Evolutionary conservation across 2,329 filamentous ascomycete species (phyloP), one percentile per base, ranked within the genome.

Genomic region (Colletotrichum sp.): DNA sequence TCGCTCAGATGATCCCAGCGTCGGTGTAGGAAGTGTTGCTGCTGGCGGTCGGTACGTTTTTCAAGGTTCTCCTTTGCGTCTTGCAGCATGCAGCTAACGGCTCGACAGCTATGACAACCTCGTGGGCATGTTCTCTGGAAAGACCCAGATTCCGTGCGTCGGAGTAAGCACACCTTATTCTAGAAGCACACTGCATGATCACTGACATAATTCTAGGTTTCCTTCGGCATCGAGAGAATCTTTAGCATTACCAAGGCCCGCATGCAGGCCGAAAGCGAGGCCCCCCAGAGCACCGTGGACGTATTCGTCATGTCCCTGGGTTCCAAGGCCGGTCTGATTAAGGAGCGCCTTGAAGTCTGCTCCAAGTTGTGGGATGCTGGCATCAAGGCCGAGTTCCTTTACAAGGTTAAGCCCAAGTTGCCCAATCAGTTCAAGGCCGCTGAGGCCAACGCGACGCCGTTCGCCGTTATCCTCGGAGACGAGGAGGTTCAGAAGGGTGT

Each of bases 301-400:
- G 95, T 96, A 59, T 98, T 92, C 84, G 93, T 98, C 80, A 98
- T 98, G 95, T 95, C 95, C 0, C 95, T 98, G 80, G 96, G 95
- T 68, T 94, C 94, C 67, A 96, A 96, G 84, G 94, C 89, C 18
- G 95, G 95, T 59, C 87, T 97, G 76, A 85, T 98, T 69, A 91
- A 92, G 77, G 94, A 98, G 87, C 93, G 96, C 77, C 96, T 98
- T 91, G 87, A 91, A 31, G 90, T 98, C 47, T 93, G 93, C 73
- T 90, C 91, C 77, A 88, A 88, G 76, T 87, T 98, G 64, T 97
- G 96, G 95, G 92, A 95, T 78, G 95, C 93, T 9, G 95, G 95
- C 24, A 93, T 98, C 85, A 98, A 96, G 90, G 93, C 96, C 72
- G 96, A 98, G 82, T 98, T 97, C 82, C 87, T 92, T 13, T 95